phyloP scores from a whole-genome alignment of 352 stramenopile genomes.

The Globisporangium perplexum region DNA sequence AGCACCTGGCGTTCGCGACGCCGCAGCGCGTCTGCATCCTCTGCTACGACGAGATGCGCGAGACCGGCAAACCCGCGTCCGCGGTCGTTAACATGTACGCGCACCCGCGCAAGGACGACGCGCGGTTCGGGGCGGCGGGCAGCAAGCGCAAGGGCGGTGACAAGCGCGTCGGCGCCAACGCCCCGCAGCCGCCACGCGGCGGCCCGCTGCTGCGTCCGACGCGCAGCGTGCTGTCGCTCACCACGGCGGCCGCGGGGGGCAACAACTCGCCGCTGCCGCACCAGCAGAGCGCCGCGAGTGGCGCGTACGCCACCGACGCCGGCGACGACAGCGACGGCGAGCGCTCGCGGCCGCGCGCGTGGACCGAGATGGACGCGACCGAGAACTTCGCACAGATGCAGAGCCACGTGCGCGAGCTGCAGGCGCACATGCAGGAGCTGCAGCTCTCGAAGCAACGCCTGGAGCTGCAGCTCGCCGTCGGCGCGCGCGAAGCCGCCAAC shows the following conservation, averaged over 20 bases:
- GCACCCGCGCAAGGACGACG: neutral
- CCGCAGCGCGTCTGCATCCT: conserved; percentile 77
- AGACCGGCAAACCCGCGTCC: conserved; percentile 56
- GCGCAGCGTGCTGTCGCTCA: conserved; percentile 9
- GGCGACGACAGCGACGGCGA: conserved; percentile 23
- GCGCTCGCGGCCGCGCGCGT: conserved; percentile 40
- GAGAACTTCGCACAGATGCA: conserved; percentile 60
- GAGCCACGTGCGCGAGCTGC: conserved; percentile 60
- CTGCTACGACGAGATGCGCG: conserved; percentile 72
- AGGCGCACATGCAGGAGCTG: conserved; percentile 62
- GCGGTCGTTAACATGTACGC: conserved; percentile 71
- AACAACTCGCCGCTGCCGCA: neutral
- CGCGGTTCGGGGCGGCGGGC: too few relatives aligned
- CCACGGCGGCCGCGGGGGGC: neutral
- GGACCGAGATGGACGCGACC: conserved; percentile 51
- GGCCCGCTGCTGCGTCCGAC: conserved; percentile 7
- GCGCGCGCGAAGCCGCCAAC: conserved; percentile 31
- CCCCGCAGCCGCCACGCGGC: conserved; percentile 13
- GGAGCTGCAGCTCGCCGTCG: conserved; percentile 42
- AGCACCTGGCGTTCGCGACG: conserved; percentile 46
- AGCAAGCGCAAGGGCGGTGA: too few relatives aligned
- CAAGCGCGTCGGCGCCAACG: neutral
- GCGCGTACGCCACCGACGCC: neutral
- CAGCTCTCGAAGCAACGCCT: conserved; percentile 47
- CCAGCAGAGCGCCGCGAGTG: neutral